Base-by-base conservation (phyloP, 139 green algal species). In the Zygnema circumcarinatum region DNA sequence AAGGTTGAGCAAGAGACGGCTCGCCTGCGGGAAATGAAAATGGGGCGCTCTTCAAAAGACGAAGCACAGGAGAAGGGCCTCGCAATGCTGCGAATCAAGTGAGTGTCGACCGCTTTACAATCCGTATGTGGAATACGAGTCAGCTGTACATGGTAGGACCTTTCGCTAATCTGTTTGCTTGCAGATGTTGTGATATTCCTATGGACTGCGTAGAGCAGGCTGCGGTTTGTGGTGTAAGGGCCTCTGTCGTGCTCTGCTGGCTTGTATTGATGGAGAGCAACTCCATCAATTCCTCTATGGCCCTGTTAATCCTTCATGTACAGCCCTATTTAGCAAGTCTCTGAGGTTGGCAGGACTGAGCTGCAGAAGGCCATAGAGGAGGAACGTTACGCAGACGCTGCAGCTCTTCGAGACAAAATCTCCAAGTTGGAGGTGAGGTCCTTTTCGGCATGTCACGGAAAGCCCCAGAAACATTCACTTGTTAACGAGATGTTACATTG, bases 331-430 rank as follows among this genome's bases (percentile, higher is more conserved):
- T 39, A 78, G 84, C n/a, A 41, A 25, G 83, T 54, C 40, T 86
- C 16, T 2, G 52, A 75, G 20, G 41, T 16, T 62, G 11, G 76
- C 52, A 81, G 85, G 87, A n/a, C 41, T 39, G 76, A 92, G 38
- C 68, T 93, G 79, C 90, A 93, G 86, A 90, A 79, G 29, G 89
- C 90, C 3, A 85, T 93, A 31, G 91, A 93, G 39, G 40, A 87
- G 82, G 91, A 93, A 76, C 32, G 82, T 2, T 93, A 93, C 38
- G 90, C 36, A 2, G 67, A 92, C n/a, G 91, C 91, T 16, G 90
- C 91, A 16, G 31, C 35, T 0, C 31, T 93, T 31, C 79, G 91
- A 20, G 88, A 93, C 31, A 38, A 85, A 78, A 74, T 93, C 2
- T 41, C 69, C 16, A 33, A 87, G 33, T 54, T 93, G 33, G 90